phyloP scores from a whole-genome alignment of 1,139 yeast species.

The Debaryomyces psychrophilus region DNA sequence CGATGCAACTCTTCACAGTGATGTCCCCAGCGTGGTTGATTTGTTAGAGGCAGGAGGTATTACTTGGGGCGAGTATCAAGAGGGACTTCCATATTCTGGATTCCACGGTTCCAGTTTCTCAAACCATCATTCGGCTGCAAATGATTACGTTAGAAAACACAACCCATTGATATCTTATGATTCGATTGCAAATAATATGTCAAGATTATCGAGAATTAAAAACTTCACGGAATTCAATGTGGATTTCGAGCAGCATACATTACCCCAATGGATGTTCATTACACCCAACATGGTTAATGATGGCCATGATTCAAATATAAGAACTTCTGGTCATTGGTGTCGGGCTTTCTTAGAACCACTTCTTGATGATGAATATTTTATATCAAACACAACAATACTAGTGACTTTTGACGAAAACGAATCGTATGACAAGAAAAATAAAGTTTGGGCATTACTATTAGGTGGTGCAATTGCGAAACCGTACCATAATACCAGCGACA shows the following conservation, averaged over 20 bases:
- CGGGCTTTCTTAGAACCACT: slow-evolving; percentile 44
- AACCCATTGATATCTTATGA: slow-evolving; percentile 47
- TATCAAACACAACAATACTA: slow-evolving; percentile 42
- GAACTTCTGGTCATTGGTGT: slow-evolving; percentile 47
- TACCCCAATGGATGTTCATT: slow-evolving; percentile 53
- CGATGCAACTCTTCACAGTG: slow-evolving; percentile 42
- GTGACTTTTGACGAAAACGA: slow-evolving; percentile 53
- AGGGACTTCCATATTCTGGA: slow-evolving; percentile 52
- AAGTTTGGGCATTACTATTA: slow-evolving; percentile 43
- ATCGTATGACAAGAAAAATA: slow-evolving; percentile 42
- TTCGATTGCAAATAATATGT: slow-evolving; percentile 31
- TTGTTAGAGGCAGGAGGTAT: slow-evolving; percentile 44
- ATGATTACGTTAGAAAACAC: slow-evolving; percentile 53
- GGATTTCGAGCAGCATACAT: slow-evolving; percentile 37
- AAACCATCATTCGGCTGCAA: slow-evolving; percentile 42
- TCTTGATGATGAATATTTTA: slow-evolving; percentile 44
- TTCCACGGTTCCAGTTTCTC: slow-evolving; percentile 47
- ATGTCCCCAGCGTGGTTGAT: slow-evolving; percentile 50
- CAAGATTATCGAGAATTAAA: slow-evolving; percentile 44
- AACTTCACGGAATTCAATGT: slow-evolving; percentile 44
- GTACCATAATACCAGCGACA: slow-evolving; percentile 42
- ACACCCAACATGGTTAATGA: slow-evolving; percentile 56
- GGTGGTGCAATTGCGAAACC: slow-evolving; percentile 47
- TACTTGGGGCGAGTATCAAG: slow-evolving; percentile 55
- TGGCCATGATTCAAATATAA: slow-evolving; percentile 50